Conservation (phyloP, 805 yeast species). For the Suhomyces vadensis region DNA sequence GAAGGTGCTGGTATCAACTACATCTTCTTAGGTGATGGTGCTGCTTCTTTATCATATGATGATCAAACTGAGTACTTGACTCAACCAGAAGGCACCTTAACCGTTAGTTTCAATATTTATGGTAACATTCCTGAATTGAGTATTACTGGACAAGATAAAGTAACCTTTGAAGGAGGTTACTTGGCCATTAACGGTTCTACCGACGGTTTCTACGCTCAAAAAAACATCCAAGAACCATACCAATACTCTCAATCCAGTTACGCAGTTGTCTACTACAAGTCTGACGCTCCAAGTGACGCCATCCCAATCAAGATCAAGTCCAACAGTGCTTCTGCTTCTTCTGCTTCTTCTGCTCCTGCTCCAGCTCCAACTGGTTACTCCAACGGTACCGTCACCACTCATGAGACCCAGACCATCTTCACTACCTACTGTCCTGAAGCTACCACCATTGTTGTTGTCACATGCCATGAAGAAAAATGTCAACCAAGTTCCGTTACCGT, state of each 20-base stretch:
- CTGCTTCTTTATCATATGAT: slow-evolving; percentile 22
- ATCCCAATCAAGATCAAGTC: slow-evolving; percentile 16
- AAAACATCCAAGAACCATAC: slow-evolving; percentile 48
- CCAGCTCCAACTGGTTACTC: slow-evolving; percentile 1
- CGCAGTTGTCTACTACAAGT: slow-evolving; percentile 21
- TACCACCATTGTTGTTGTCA: slow-evolving; percentile 36
- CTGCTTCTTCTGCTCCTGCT: slow-evolving; percentile 6
- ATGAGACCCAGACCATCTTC: slow-evolving; percentile 34
- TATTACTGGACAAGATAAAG: slow-evolving; percentile 12
- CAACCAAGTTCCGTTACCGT: slow-evolving; percentile 29
- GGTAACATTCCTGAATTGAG: slow-evolving; percentile 13
- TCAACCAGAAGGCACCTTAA: not conserved
- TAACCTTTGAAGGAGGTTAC: slow-evolving; percentile 19
- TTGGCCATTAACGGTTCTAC: slow-evolving; percentile 31
- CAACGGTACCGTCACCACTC: slow-evolving; percentile 24
- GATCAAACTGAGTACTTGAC: slow-evolving; percentile 6
- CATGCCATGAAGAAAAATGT: slow-evolving; percentile 29
- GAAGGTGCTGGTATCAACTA: slow-evolving; percentile 50
- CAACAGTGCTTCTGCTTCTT: slow-evolving; percentile 2
- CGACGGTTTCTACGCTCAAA: slow-evolving; percentile 39
- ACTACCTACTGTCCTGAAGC: slow-evolving; percentile 40
- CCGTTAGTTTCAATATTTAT: not conserved
- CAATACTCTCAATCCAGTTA: slow-evolving; percentile 26
- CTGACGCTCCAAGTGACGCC: slow-evolving; percentile 27
- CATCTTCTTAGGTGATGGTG: slow-evolving; percentile 28